These are phyloP conservation scores for Teratosphaeria gauchensis DNA, from an alignment of 2,329 filamentous ascomycete species.

Conservation along the genomic window DNA sequence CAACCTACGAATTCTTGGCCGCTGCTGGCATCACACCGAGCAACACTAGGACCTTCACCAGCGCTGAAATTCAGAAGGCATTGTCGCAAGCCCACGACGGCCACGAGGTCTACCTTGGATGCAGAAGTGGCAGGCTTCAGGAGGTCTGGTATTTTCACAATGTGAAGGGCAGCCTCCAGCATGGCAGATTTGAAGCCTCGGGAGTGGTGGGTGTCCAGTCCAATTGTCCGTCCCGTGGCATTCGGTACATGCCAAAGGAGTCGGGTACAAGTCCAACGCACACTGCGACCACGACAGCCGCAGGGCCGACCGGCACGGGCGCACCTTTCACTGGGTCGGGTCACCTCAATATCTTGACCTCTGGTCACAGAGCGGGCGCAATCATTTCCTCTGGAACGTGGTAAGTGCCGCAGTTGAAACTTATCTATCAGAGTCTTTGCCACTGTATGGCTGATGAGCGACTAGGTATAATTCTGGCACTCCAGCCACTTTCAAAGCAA, in stretches of 20 bases:
- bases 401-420: background rate
- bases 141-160: background rate
- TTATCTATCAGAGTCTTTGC: too few relatives aligned
- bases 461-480: background rate
- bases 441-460: too few relatives aligned
- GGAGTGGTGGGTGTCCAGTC: background rate
- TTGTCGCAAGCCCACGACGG: slow-evolving; percentile 44
- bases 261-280: background rate
- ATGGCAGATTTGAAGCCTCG: background rate
- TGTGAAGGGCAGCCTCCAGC: background rate
- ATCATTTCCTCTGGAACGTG: background rate
- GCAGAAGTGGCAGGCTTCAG: slow-evolving; percentile 19
- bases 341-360: background rate
- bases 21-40: slow-evolving; percentile 52
- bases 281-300: background rate
- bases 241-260: background rate
- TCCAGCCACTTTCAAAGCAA: slow-evolving; percentile 14
- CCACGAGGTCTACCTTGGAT: slow-evolving; percentile 51
- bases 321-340: background rate
- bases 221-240: background rate
- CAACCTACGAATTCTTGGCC: slow-evolving; percentile 53
- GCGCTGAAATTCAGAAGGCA: slow-evolving; percentile 42
- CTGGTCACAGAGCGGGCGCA: background rate
- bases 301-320: background rate
- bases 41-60: slow-evolving; percentile 44